Base-by-base conservation (phyloP, 192 early-diverging fungal species). In the Linnemannia schmuckeri region DNA sequence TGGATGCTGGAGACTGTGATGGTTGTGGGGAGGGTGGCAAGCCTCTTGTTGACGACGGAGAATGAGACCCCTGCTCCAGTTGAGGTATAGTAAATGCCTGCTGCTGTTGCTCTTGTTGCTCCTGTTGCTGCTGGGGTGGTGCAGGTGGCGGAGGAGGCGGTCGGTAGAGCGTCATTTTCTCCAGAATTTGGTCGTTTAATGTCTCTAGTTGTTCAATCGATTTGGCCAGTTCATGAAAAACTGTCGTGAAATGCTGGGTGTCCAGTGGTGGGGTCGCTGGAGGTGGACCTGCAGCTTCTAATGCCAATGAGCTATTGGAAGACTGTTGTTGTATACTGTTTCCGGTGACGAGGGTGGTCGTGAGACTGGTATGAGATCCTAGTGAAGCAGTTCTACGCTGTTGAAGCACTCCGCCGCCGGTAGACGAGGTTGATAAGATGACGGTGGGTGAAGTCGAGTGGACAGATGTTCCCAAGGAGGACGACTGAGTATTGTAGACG, bases 121-220 rank as follows among this genome's bases (percentile, higher is more conserved):
- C 41, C 2, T 68, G 66, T 24, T 78, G 18, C 6, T 33, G 46
- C 15, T 57, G 37, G 9, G 37, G 12, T 13, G 37, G 37, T 10
- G 0, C n/a, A 66, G 70, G 18, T 76, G 75, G 38, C 0, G 54
- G 15, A 13, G 52, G 75, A 20, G 52, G 55, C 13, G 30, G 44
- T n/a, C 70, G 30, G n/a, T 41, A 72, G 40, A 72, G 70, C 15
- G 83, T 80, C 84, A 86, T 72, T 0, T 57, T 79, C 0, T 77
- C 84, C 27, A 86, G 46, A 18, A 86, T 46, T 61, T 81, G 79
- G 17, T 86, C 84, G n/a, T 81, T 86, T 37, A 86, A 30, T 10
- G 44, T 33, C 37, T 86, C 74, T 15, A 86, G 47, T 4, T 47
- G 74, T 63, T 86, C 84, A 8, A 66, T 76, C 18, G 70, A 55